Base-by-base conservation (phyloP, 805 yeast genomes). In the Wilhelminamyces savonicus region DNA sequence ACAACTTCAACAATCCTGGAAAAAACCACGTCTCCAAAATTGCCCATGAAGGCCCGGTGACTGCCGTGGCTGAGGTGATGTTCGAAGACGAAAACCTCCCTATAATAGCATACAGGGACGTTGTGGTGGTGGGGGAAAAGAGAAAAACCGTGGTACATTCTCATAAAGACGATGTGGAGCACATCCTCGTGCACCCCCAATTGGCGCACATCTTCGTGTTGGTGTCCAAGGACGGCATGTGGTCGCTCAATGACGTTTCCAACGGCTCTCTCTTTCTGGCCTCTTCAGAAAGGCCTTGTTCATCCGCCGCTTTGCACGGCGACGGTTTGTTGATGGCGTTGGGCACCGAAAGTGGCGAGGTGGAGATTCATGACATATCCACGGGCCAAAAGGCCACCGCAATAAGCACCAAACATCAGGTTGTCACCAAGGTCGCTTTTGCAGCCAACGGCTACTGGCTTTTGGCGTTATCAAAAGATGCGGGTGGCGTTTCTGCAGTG, bases 391-490 rank as follows among this genome's bases (percentile, higher is more conserved):
- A 50, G 13, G 67, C 58, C 7, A 47, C 72, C 3, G 50, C 54
- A 4, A 39, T 70, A 15, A 35, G 37, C 2, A 39, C 50, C 1
- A 47, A 43, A n/a, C 39, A 41, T 21, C 34, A 40, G 1, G 21
- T 30, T 1, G 54, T 71, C 7, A 38, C 50, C 5, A 49, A 55
- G n/a, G 32, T 78, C 9, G 44, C 49, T 24, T 78, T 77, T 53
- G 81, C 79, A 2, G 56, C 62, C 17, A 81, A 81, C 45, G 90
- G 90, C 2, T 78, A 74, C 48, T 76, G 80, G 71, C 46, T 81
- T 13, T 47, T 69, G 25, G 68, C 54, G 3, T 44, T 50, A 7
- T 41, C 52, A 6, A 30, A 46, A 3, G 29, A 44, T 3, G 56
- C 45, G 13, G 39, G 40, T 1, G 44, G 32, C 7, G 32, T 34